phyloP scores from a whole-genome alignment of 2,329 filamentous ascomycete species.

The Verticillium isaacii region DNA sequence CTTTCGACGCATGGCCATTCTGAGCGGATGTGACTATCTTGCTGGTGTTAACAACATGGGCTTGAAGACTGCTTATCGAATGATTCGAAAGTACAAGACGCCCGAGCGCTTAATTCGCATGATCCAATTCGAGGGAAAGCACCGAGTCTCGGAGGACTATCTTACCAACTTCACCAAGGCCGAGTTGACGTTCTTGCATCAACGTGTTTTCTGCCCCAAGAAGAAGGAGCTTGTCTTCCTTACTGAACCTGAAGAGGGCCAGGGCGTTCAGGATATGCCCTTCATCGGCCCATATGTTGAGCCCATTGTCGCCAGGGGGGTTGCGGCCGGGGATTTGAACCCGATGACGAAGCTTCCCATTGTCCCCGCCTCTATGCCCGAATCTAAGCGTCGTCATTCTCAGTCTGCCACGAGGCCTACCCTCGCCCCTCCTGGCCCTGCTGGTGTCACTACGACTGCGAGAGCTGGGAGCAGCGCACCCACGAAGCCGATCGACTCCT shows the following conservation, averaged over 20 bases:
- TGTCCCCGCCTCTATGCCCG: constrained; percentile 33
- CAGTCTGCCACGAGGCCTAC: constrained; percentile 17
- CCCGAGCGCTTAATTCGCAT: constrained; percentile 78
- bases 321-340: constrained; percentile 79
- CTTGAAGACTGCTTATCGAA: constrained; percentile 86
- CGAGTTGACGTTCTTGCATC: constrained; percentile 88
- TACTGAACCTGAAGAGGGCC: constrained; percentile 57
- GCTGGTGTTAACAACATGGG: constrained; percentile 79
- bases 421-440: constrained; percentile 6
- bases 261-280: constrained; percentile 66
- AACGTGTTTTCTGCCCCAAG: constrained; percentile 86
- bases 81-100: constrained; percentile 85
- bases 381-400: constrained; percentile 35
- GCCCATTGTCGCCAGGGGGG: constrained; percentile 61
- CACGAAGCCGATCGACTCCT: constrained; percentile 48
- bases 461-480: constrained; percentile 18
- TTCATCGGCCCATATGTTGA: constrained; percentile 77
- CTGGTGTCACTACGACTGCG: constrained; percentile 15
- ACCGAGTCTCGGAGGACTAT: constrained; percentile 75
- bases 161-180: constrained; percentile 77
- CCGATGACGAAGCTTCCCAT: constrained; percentile 79
- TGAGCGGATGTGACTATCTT: constrained; percentile 97
- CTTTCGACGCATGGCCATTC: constrained; percentile 91
- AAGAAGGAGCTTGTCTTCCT: constrained; percentile 69
- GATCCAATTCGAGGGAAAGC: constrained; percentile 85